Evolutionary conservation across 768 basidiomycete genomes (phyloP).

Genomic region (Dentipellis sp.): DNA sequence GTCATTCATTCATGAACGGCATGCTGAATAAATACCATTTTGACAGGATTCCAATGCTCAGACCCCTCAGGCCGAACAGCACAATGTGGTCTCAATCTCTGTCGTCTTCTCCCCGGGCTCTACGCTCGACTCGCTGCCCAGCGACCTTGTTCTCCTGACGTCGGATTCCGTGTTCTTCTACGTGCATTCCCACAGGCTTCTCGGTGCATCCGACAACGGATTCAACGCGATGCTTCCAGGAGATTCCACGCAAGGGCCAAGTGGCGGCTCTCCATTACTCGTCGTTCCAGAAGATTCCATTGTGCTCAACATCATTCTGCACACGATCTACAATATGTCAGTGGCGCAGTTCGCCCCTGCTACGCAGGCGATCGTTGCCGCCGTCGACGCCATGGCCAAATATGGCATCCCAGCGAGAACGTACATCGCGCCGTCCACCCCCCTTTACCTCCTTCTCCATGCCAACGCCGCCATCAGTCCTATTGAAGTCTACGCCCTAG

Average conservation of each 20-base stretch:
- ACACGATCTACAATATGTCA: conserved; percentile 23
- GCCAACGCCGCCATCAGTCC: conserved; percentile 26
- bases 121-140: conserved; percentile 4
- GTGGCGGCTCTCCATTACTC: conserved; percentile 13
- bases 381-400: conserved; percentile 18
- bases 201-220: conserved; percentile 17
- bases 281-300: conserved; percentile 20
- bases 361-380: conserved; percentile 17
- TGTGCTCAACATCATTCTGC: conserved; percentile 26
- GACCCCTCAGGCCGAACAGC: neutral
- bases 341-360: conserved; percentile 20
- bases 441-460: conserved; percentile 25
- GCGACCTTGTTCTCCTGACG: conserved; percentile 21
- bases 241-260: neutral
- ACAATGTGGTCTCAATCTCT: conserved; percentile 13
- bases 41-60: neutral
- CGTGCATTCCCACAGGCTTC: conserved; percentile 18
- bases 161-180: conserved; percentile 25
- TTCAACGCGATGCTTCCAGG: conserved; percentile 10
- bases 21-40: neutral
- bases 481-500: conserved; percentile 33
- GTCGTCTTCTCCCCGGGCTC: conserved; percentile 15
- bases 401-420: conserved; percentile 19
- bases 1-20: too few species aligned
- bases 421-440: conserved; percentile 20